Base-by-base conservation (phyloP, 176 grass and related monocot genomes). In the Bonia amplexicaulis region DNA sequence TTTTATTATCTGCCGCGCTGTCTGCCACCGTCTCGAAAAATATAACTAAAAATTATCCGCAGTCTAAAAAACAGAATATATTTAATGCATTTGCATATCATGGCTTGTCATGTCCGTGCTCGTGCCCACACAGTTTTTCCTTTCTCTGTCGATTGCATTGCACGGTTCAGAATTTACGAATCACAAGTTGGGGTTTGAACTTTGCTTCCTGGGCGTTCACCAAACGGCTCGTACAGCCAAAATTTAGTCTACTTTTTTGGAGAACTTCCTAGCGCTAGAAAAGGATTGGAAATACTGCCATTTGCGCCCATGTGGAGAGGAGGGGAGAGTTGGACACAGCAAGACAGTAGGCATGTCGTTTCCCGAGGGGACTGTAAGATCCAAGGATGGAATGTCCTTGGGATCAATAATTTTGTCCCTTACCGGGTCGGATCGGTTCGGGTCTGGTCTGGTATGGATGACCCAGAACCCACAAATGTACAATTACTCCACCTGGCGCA, bases 301-400 rank as follows among this genome's bases (percentile, higher is more conserved):
- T 62, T 13, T 39, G 59, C 76, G 51, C 37, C 26, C 57, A 52
- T 80, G 57, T 55, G 13, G 29, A 64, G 66, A 48, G 42, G 29
- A 37, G n/a, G 51, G 15, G 46, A 6, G 62, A 49, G 9, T 7
- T 3, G 4, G 27, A 54, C 40, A 59, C n/a, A 14, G 10, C 44
- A 22, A 58, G 17, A 35, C 45, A 57, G 3, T 63, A 53, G 52
- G 54, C 66, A 54, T 49, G 64, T 66, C 69, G 81, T 46, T 72
- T 80, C 61, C 76, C 69, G 52, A 58, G 75, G 67, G 48, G 22
- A 22, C 47, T 80, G 75, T 27, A 25, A 52, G 74, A 79, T 79
- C 47, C n/a, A 78, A 79, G 54, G 71, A 35, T 29, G 44, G 82
- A 76, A 85, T 89, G 82, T 89, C 82, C 51, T 42, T 51, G 10